These are phyloP conservation scores for Talinum fruticosum DNA, from an alignment of 148 eudicot genomes.

Conservation along the genomic window DNA sequence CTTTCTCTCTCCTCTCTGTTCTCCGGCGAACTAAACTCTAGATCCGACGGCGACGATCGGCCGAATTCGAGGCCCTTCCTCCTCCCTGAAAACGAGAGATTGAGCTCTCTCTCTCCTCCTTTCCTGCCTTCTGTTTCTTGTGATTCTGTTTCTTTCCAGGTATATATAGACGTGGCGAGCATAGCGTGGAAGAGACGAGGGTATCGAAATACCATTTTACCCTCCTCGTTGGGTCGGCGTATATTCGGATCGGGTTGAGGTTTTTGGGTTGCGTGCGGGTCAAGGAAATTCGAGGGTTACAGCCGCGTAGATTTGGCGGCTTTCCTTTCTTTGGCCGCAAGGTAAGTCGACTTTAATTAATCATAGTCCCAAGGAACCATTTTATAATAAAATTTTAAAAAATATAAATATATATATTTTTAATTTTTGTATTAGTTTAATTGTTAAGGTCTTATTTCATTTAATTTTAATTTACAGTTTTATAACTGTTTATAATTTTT, in stretches of 20 bases:
- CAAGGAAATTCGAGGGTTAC: not conserved
- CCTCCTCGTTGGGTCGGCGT: not conserved
- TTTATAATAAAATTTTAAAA: too few species aligned
- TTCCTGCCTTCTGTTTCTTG: too few species aligned
- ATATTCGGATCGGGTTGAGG: not conserved
- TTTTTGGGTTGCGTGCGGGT: not conserved
- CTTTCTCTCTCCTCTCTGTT: not conserved
- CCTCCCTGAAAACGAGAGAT: not conserved
- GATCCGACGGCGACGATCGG: constrained; percentile 20
- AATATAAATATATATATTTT: too few species aligned
- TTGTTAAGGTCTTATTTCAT: too few species aligned
- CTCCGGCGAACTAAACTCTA: constrained; percentile 26
- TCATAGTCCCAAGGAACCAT: too few species aligned
- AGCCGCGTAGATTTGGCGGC: not conserved
- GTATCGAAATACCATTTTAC: not conserved
- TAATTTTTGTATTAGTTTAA: too few species aligned
- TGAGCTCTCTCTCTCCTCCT: too few species aligned
- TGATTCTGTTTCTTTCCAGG: too few species aligned
- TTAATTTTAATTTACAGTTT: too few species aligned
- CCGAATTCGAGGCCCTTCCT: not conserved
- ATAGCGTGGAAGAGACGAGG: not conserved
- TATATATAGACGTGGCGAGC: not conserved
- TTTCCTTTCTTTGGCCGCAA: not conserved
- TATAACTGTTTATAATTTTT: too few species aligned
- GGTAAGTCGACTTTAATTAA: not conserved